Base-by-base conservation (phyloP, 768 basidiomycete species). In the Mycena crocata region DNA sequence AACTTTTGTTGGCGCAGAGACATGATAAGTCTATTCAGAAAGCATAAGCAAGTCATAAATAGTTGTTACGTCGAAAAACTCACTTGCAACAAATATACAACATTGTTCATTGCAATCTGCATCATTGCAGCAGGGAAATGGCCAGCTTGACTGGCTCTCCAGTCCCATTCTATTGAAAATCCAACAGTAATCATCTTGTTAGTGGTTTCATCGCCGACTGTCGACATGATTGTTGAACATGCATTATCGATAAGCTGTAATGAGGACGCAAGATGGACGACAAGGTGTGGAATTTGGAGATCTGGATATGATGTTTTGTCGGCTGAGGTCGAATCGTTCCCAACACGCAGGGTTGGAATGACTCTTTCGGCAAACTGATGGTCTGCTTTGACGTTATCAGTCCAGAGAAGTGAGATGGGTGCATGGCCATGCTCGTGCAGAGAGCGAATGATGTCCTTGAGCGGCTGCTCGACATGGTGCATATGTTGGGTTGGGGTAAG, bases 111-210 rank as follows among this genome's bases (percentile, higher is more conserved):
- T 21, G n/a, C 21, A 31, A 58, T 35, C 35, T 58, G 57, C 57
- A 58, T 58, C 46, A 58, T 23, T 1, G 57, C 30, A 9, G 46
- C 57, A 10, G 57, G 57, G 21, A 58, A 58, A 17, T 49, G 57
- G 26, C 57, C 57, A 9, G 44, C n/a, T 49, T 48, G 32, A 19
- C 57, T 48, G 1, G 45, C 57, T n/a, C 17, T 21, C 57, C 57
- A 58, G 49, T 58, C 57, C 44, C 57, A 58, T 23, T 58, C 45
- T 1, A 58, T 21, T 15, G 57, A 48, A 58, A 58, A 58, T 19
- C 57, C 57, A 6, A 58, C 57, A 2, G 2, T 5, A 37, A 58
- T 48, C 10, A 17, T 48, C 26, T 26, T 34, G 3, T 26, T 45
- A 14, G 57, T 34, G 49, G 31, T 58, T 28, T 46, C 46, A 17